Evolutionary conservation across 2,329 filamentous ascomycete species (phyloP), one percentile per base, ranked within the genome.

Genomic region (Cryphonectria carpinicola): DNA sequence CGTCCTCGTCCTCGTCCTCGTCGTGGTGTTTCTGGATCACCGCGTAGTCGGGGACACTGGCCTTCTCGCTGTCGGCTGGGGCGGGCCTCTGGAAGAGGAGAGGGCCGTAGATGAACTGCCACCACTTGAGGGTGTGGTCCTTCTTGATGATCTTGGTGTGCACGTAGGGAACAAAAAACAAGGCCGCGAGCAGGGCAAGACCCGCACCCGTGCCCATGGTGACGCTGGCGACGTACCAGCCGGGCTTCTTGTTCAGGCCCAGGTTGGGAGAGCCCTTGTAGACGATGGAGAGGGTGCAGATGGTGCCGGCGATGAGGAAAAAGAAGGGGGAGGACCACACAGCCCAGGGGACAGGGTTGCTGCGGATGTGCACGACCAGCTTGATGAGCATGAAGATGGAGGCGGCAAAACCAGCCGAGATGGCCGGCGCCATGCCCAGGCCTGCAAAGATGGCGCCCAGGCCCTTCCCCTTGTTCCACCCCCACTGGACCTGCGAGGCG

Each of bases 261-360:
- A 93, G 86, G 71, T 84, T 89, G 35, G 92, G 91, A 13, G 92
- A 93, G 43, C 92, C 92, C 85, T 94, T 94, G 87, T 93, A 94
- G 75, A 94, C 92, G 76, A 95, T 89, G 60, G 90, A 93, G 6
- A 95, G 85, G 0, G 92, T 92, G 82, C 91, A 93, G 76, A 94
- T 82, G 71, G 90, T 93, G 69, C 86, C 90, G 69, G 92, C 91
- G 71, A 94, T 87, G 69, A 94, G 88, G 86, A 94, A 94, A 83
- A 90, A 94, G 82, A 92, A 88, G 13, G 92, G 92, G 1, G 91
- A 90, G 66, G 87, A 90, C 82, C 85, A 93, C 68, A 94, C 87
- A 37, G 92, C 91, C 91, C 90, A 93, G 8, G 84, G 86, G 2
- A 93, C 85, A 7, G 92, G 91, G 80, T 93, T 89, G 80, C 86